Evolutionary conservation across 2,329 filamentous ascomycete species (phyloP), one percentile per base, ranked within the genome.

Genomic region (Colletotrichum horii): DNA sequence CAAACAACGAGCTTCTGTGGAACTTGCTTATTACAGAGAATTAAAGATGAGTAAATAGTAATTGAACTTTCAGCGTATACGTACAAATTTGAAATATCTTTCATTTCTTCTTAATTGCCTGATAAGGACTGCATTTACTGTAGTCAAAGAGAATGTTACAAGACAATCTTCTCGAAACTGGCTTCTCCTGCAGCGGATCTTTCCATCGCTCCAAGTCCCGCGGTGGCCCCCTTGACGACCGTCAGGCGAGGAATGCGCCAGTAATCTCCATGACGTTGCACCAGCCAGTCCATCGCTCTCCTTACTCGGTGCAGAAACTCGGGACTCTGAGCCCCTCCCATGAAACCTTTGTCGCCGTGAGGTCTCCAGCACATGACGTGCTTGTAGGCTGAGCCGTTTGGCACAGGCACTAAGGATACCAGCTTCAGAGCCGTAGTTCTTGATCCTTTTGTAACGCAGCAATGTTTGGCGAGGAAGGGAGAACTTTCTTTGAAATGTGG

Each of bases 31-130:
- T 43, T 19, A 11, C 2, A n/a, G 5, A 43, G 2, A 9, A 43
- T n/a, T 9, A 43, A 9, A 2, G 19, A n/a, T 43, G 38, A 12
- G 3, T 19, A 12, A 4, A 6, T n/a, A 9, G 43, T 48, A 48
- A 22, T 1, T 14, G 6, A 6, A n/a, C 11, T n/a, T 14, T 8
- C 6, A 0, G 43, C 9, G 0, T 19, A n/a, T 22, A 43, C 0
- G 19, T n/a, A n/a, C 19, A 43, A 43, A n/a, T 43, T 0, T 43
- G 38, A n/a, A 43, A 43, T n/a, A 16, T n/a, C n/a, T 11, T 43
- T 0, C 38, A n/a, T n/a, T n/a, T 3, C n/a, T n/a, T n/a, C 19
- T 16, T 43, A 4, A 43, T 43, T 19, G 3, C n/a, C 9, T 43
- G 19, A n/a, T n/a, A n/a, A n/a, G 19, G 19, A n/a, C 2, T 43